Base-by-base conservation (phyloP, 805 yeast genomes). In the Starmerella potacharoeniae region DNA sequence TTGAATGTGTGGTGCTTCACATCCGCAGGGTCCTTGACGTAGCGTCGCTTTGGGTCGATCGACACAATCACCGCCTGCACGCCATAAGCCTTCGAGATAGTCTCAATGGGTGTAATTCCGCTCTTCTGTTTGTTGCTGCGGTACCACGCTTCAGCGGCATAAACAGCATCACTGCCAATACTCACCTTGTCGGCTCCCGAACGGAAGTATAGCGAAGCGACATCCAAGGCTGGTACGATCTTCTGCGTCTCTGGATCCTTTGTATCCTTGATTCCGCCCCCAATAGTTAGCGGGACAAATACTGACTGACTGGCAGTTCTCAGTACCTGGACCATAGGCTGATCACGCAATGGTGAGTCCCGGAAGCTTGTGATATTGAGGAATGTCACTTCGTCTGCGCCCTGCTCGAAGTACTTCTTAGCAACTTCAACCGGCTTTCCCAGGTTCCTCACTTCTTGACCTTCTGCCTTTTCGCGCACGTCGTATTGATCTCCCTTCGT, bases 401-500 rank as follows among this genome's bases (percentile, higher is more conserved):
- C 98, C 71, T 93, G 97, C 40, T 76, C 71, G 65, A 86, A 93
- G 67, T 93, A 93, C 64, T 82, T 82, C 61, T 88, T 84, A 2
- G 98, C 98, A 69, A 93, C 73, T 65, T 87, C 87, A 0, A 93
- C 96, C 1, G 99, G 99, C 68, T 95, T 93, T 16, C 99, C 99
- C 57, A 93, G 74, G 67, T 93, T 93, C 68, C 97, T 79, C 31
- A 93, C 97, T 7, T 59, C 59, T 13, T 62, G 63, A 3, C 73
- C 77, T 5, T 69, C 66, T 11, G 71, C 65, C 63, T 83, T 83
- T 65, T 90, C 97, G 61, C 98, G 80, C 1, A 93, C 99, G 69
- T 93, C 96, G 68, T 93, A 93, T 69, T 93, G 98, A 66, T 93
- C 99, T 55, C 99, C 99, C 70, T 93, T 93, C 0, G 99, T 93